These are phyloP conservation scores for Aureobasidium leucospermi DNA, from an alignment of 2,329 filamentous ascomycete species.

Conservation along the genomic window DNA sequence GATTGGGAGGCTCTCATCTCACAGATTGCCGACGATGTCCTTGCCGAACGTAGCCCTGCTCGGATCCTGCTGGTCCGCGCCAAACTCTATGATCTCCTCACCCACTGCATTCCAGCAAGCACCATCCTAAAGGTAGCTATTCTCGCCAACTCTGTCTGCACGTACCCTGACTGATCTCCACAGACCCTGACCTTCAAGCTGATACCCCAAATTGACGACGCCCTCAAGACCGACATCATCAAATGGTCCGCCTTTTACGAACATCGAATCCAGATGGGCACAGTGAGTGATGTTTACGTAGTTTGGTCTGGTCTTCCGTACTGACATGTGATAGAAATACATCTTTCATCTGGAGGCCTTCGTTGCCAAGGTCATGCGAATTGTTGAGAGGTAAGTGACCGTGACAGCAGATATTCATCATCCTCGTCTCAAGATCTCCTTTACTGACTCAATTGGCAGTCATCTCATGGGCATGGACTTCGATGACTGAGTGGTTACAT, in stretches of 20 bases:
- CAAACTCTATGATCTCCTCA: conserved; percentile 94
- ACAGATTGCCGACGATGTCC: conserved; percentile 86
- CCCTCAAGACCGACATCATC: conserved; percentile 82
- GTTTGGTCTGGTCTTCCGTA: not conserved
- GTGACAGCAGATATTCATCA: not conserved
- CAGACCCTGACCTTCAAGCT: conserved; percentile 87
- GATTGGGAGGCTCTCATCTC: conserved; percentile 93
- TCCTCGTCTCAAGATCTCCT: not conserved
- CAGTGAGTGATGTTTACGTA: conserved; percentile 32
- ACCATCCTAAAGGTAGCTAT: conserved; percentile 69
- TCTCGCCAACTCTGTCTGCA: not conserved
- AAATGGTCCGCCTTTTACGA: conserved; percentile 97
- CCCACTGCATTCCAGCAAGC: conserved; percentile 93
- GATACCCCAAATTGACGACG: conserved; percentile 78
- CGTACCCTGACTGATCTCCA: conserved; percentile 4
- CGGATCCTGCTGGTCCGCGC: conserved; percentile 80
- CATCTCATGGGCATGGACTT: conserved; percentile 70
- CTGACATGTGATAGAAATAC: conserved; percentile 54
- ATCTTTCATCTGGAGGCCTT: conserved; percentile 98
- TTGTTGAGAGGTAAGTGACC: conserved; percentile 71
- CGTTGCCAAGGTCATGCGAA: conserved; percentile 96
- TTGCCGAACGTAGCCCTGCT: conserved; percentile 85
- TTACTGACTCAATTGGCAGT: not conserved
- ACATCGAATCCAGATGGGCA: conserved; percentile 84
- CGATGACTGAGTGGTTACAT: conserved; percentile 29